A percentile compares a stretch with the other conserved stretches of the same genome.
Evolutionary conservation across 2,329 filamentous ascomycete genomes (phyloP).

Genomic region (Fusarium tricinctum): DNA sequence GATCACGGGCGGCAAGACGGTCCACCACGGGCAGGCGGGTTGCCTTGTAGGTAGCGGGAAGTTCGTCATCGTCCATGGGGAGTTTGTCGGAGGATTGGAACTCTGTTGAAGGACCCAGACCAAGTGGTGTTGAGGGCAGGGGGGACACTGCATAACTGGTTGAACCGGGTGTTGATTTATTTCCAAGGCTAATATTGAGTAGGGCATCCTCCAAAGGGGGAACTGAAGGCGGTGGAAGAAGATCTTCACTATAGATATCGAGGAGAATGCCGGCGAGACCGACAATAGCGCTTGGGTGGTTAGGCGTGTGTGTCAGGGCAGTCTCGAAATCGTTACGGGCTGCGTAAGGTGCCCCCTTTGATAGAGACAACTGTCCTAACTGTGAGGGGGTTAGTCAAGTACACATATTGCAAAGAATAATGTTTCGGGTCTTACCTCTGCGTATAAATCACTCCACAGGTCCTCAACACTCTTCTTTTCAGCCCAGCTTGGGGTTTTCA

Average conservation of each 20-base stretch:
- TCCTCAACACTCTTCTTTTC: conserved; percentile 85
- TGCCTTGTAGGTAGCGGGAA: conserved; percentile 68
- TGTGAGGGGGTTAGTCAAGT: conserved; percentile 55
- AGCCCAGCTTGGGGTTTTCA: conserved; percentile 80
- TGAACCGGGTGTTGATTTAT: conserved; percentile 11
- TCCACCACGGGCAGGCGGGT: conserved; percentile 79
- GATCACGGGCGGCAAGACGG: conserved; percentile 88
- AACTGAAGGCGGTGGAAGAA: conserved; percentile 71
- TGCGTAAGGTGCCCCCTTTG: conserved; percentile 72
- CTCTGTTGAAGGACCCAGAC: conserved; percentile 56
- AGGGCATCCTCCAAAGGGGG: conserved; percentile 56
- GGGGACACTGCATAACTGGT: conserved; percentile 24
- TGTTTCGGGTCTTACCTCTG: conserved; percentile 72
- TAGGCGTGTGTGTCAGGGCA: conserved; percentile 81
- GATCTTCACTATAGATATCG: conserved; percentile 81
- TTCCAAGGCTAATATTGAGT: conserved; percentile 3
- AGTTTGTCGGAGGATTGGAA: conserved; percentile 22
- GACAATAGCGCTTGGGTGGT: conserved; percentile 85
- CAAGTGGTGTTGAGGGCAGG: conserved; percentile 63
- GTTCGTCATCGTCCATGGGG: conserved; percentile 56
- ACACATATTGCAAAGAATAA: background rate
- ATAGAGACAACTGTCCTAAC: conserved; percentile 76
- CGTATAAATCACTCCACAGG: conserved; percentile 85
- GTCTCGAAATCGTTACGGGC: conserved; percentile 86
- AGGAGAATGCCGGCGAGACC: conserved; percentile 87